Percentiles rank a stretch among this genome's conserved stretches.
Conservation (phyloP, 257 asterid species). For the Gentiana macrophylla region DNA sequence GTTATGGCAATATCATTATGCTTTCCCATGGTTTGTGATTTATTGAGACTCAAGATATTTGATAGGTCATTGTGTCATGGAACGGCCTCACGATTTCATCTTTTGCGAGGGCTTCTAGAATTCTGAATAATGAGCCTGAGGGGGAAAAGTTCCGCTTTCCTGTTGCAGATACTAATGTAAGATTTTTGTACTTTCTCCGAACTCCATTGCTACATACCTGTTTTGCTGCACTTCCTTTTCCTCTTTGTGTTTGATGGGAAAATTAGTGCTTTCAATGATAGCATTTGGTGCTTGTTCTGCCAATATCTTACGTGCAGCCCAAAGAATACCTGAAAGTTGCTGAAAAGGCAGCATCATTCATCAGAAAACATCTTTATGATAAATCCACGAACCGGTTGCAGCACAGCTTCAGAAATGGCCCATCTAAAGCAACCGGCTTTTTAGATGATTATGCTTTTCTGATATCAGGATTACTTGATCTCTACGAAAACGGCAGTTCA, state of each 20-base stretch:
- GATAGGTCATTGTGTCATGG: constrained; percentile 94
- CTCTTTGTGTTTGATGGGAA: neutral
- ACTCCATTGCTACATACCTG: neutral
- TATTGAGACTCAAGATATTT: constrained; percentile 7
- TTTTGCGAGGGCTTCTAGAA: constrained; percentile 81
- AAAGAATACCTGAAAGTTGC: constrained; percentile 79
- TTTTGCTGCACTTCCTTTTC: neutral
- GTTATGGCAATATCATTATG: too few relatives aligned
- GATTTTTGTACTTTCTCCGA: constrained; percentile 7
- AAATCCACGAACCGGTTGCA: constrained; percentile 49
- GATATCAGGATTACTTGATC: constrained; percentile 64
- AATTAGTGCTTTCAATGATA: neutral
- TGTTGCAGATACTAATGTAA: constrained; percentile 57
- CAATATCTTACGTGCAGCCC: constrained; percentile 34
- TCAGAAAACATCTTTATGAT: constrained; percentile 58
- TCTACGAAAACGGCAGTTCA: constrained; percentile 75
- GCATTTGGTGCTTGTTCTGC: neutral
- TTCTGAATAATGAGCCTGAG: constrained; percentile 59
- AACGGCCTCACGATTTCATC: constrained; percentile 89
- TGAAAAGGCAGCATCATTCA: constrained; percentile 71
- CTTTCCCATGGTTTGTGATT: neutral
- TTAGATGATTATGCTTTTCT: constrained; percentile 85
- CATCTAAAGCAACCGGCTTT: constrained; percentile 89
- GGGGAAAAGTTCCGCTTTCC: constrained; percentile 63
- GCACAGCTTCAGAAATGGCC: constrained; percentile 86